Conservation (phyloP, 768 basidiomycete species). For the Coprinellus aureogranulatus region DNA sequence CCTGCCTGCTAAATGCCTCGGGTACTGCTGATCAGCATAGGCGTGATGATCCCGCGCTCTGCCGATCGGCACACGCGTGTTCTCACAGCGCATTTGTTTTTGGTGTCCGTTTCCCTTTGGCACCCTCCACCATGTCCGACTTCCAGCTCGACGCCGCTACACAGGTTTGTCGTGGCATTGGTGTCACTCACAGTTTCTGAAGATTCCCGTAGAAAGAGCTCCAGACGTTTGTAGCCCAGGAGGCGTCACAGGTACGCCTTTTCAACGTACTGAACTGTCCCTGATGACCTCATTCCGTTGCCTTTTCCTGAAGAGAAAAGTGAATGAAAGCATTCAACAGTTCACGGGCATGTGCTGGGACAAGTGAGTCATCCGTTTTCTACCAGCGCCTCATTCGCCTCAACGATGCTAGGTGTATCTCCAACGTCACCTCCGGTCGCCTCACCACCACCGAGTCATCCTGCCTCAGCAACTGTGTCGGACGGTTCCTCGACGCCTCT, state of each 20-base stretch:
- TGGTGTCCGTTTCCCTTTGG: neutral
- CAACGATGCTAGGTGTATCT: slow-evolving; percentile 61
- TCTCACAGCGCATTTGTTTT: slow-evolving; percentile 9
- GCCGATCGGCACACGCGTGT: slow-evolving; percentile 1
- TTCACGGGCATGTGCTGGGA: slow-evolving; percentile 90
- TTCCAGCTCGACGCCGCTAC: slow-evolving; percentile 73
- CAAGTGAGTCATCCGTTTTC: slow-evolving; percentile 57
- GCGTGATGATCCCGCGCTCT: no score
- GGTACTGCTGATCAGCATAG: no score
- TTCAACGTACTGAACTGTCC: neutral
- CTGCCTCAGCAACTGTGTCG: slow-evolving; percentile 88
- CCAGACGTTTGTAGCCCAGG: slow-evolving; percentile 1
- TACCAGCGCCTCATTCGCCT: neutral
- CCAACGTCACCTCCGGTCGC: slow-evolving; percentile 69
- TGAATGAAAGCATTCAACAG: slow-evolving; percentile 60
- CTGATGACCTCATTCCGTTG: slow-evolving; percentile 5
- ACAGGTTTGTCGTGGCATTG: slow-evolving; percentile 43
- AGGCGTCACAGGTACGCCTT: neutral
- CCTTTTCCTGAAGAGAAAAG: slow-evolving; percentile 72
- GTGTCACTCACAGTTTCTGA: neutral
- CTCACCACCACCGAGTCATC: slow-evolving; percentile 78
- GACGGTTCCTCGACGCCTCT: slow-evolving; percentile 86
- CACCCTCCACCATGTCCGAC: slow-evolving; percentile 40
- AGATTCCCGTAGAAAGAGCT: neutral
- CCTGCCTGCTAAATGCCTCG: no score